These are phyloP conservation scores for Tubosaeta brunneosetosa DNA, from an alignment of 768 basidiomycete species.

Conservation along the genomic window DNA sequence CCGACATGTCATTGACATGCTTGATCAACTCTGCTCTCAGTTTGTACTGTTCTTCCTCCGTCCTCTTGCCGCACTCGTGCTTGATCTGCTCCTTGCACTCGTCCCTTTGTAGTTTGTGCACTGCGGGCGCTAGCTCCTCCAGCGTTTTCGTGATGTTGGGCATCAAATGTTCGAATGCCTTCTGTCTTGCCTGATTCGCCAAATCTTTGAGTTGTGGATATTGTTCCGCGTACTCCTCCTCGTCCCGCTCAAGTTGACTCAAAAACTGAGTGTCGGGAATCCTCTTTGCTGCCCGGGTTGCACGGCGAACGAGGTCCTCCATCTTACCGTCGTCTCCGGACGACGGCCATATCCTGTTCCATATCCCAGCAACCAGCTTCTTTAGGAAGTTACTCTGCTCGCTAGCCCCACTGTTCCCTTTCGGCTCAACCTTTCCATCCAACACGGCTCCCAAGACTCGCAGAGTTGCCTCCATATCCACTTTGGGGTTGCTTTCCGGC, in stretches of 20 bases:
- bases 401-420: not conserved
- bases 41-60: too few relatives aligned
- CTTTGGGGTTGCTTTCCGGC: not conserved
- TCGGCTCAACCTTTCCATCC: constrained; percentile 2
- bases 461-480: not conserved
- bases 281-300: not conserved
- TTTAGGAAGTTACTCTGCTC: too few relatives aligned
- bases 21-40: constrained; percentile 17
- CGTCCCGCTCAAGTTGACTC: not conserved
- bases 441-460: constrained; percentile 3
- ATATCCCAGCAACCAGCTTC: too few relatives aligned
- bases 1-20: constrained; percentile 15
- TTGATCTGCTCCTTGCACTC: not conserved
- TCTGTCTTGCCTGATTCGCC: not conserved
- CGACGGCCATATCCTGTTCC: too few relatives aligned
- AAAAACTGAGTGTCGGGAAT: constrained; percentile 16
- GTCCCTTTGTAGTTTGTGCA: constrained; percentile 8
- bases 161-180: not conserved
- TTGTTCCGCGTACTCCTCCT: not conserved
- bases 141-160: not conserved
- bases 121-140: constrained; percentile 4
- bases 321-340: not conserved
- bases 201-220: not conserved
- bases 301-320: constrained; percentile 2
- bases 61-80: not conserved